These are phyloP conservation scores for Sporothrix brunneoviolacea DNA, from an alignment of 2,329 filamentous ascomycete species.

Conservation along the genomic window DNA sequence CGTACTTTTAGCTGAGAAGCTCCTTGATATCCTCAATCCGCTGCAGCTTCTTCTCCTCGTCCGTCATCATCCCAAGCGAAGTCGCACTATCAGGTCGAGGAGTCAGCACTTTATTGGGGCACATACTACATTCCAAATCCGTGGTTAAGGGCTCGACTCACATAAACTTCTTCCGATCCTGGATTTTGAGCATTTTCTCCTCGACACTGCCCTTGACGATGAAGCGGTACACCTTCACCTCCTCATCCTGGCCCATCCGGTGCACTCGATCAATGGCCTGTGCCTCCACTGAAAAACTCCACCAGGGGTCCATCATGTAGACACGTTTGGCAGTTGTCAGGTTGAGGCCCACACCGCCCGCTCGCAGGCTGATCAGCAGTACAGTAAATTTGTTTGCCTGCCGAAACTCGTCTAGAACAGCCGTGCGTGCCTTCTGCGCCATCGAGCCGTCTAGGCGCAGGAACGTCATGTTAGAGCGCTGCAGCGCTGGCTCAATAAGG, in stretches of 20 bases:
- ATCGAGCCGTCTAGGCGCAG: slow-evolving; percentile 91
- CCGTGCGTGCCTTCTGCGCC: slow-evolving; percentile 74
- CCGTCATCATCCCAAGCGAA: slow-evolving; percentile 86
- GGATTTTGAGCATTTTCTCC: slow-evolving; percentile 86
- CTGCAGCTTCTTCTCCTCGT: slow-evolving; percentile 86
- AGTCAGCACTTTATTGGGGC: no score
- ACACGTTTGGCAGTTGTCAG: slow-evolving; percentile 82
- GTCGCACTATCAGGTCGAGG: slow-evolving; percentile 58
- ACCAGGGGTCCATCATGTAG: slow-evolving; percentile 99
- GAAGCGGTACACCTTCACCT: slow-evolving; percentile 82
- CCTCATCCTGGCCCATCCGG: slow-evolving; percentile 85
- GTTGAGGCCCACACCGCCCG: slow-evolving; percentile 91
- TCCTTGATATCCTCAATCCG: slow-evolving; percentile 92
- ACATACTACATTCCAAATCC: no score
- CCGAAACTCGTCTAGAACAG: slow-evolving; percentile 68
- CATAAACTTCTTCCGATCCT: slow-evolving; percentile 95
- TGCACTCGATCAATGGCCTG: slow-evolving; percentile 98
- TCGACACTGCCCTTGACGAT: slow-evolving; percentile 89
- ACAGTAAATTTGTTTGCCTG: slow-evolving; percentile 58
- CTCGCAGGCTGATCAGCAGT: slow-evolving; percentile 75
- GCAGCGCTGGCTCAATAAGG: slow-evolving; percentile 77
- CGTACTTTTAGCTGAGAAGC: slow-evolving; percentile 62
- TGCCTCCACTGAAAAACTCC: slow-evolving; percentile 93
- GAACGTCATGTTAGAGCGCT: slow-evolving; percentile 63
- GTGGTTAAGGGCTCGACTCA: no score